Percentiles rank a stretch among this genome's conserved stretches.
Conservation (phyloP, 495 filamentous ascomycete species). For the Rusavskia elegans region DNA sequence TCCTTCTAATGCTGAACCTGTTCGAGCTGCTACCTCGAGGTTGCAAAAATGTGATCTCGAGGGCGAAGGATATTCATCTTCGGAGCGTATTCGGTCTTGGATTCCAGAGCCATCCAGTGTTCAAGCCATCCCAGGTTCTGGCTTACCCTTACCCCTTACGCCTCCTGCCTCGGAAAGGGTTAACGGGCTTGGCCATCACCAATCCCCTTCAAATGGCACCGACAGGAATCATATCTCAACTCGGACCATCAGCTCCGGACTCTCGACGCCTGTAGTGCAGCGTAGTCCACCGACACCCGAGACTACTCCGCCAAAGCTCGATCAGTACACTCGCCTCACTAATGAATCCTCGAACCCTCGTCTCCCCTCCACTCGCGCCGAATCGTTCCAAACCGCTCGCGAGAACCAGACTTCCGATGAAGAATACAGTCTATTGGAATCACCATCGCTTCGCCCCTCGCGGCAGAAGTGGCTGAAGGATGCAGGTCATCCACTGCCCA, state of each 20-base stretch:
- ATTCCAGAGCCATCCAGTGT: constrained; percentile 8
- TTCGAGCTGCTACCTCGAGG: not conserved
- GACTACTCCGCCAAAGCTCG: constrained; percentile 47
- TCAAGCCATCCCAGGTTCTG: constrained; percentile 2
- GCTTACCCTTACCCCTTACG: constrained; percentile 10
- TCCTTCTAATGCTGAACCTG: not conserved
- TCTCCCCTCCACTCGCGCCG: constrained; percentile 34
- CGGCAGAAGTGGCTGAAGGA: constrained; percentile 18
- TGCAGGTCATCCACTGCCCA: constrained; percentile 9
- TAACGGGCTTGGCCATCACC: constrained; percentile 3
- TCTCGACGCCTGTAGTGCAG: constrained; percentile 42
- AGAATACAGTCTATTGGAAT: constrained; percentile 34
- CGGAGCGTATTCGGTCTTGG: constrained; percentile 11
- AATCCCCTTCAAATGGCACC: not conserved
- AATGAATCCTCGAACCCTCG: constrained; percentile 23
- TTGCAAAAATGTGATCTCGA: not conserved
- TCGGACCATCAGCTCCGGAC: constrained; percentile 7
- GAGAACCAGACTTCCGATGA: constrained; percentile 50
- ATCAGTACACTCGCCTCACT: constrained; percentile 26
- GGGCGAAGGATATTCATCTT: constrained; percentile 1
- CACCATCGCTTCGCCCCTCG: constrained; percentile 24
- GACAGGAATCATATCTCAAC: constrained; percentile 6
- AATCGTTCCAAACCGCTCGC: constrained; percentile 59
- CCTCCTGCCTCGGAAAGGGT: constrained; percentile 10
- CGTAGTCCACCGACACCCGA: constrained; percentile 60